Percentiles rank a stretch among this genome's conserved stretches.
phyloP scores from a whole-genome alignment of 1,284 basidiomycete genomes.

The Phenoliferia sp. region DNA sequence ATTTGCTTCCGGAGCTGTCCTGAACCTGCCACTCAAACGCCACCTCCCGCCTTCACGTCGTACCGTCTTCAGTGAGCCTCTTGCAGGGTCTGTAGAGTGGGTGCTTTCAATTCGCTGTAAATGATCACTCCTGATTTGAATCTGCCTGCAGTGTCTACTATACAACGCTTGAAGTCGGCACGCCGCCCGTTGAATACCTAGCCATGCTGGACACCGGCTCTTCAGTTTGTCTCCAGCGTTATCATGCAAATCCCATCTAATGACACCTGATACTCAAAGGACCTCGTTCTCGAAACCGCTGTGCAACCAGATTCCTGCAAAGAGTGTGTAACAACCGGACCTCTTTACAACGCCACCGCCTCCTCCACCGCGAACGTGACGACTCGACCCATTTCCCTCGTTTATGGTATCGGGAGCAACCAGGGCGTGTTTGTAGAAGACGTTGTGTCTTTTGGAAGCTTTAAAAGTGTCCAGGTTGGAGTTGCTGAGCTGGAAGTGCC shows the following conservation, averaged over 20 bases:
- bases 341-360: slow-evolving; percentile 21
- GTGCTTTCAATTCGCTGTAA: too few relatives aligned
- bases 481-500: too few relatives aligned
- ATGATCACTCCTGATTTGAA: too few relatives aligned
- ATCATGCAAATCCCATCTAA: slow-evolving; percentile 62
- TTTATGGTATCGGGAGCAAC: slow-evolving; percentile 64
- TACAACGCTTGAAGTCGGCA: too few relatives aligned
- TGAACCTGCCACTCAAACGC: too few relatives aligned
- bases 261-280: slow-evolving; percentile 39
- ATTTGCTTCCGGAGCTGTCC: too few relatives aligned
- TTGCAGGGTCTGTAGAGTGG: too few relatives aligned
- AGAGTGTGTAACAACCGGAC: slow-evolving; percentile 32
- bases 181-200: slow-evolving; percentile 44
- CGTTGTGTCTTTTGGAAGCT: neutral
- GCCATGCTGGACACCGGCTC: slow-evolving; percentile 65
- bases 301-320: neutral
- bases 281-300: neutral
- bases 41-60: too few relatives aligned
- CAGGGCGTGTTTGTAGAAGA: slow-evolving; percentile 53
- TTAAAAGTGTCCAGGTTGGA: neutral
- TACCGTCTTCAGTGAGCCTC: too few relatives aligned
- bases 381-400: slow-evolving; percentile 57
- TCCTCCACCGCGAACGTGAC: slow-evolving; percentile 37
- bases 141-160: too few relatives aligned
- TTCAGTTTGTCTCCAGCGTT: slow-evolving; percentile 53